Percentiles rank a stretch among this genome's conserved stretches.
Conservation (phyloP, 306 rosid species). For the Corylus heterophylla region DNA sequence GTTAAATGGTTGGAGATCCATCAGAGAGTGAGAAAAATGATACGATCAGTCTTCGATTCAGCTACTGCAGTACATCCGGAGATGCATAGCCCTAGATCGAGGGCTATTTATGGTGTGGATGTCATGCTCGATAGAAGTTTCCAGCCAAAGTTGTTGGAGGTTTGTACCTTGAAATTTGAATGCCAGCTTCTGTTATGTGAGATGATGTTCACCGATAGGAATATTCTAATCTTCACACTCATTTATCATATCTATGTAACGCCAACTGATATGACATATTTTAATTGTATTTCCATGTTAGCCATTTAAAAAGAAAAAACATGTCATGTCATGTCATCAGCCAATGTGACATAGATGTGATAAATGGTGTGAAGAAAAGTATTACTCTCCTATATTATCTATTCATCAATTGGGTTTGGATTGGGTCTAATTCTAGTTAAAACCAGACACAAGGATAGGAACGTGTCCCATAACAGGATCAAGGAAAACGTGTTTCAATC, state of each 20-base stretch:
- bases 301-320: too few relatives aligned
- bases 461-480: too few relatives aligned
- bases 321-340: too few relatives aligned
- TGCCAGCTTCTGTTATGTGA: neutral
- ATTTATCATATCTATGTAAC: too few relatives aligned
- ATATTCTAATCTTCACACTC: too few relatives aligned
- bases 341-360: too few relatives aligned
- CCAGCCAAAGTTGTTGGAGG: slow-evolving; percentile 90
- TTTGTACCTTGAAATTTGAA: slow-evolving; percentile 31
- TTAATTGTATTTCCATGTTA: too few relatives aligned
- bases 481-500: too few relatives aligned
- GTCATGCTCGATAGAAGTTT: slow-evolving; percentile 83
- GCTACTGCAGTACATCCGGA: slow-evolving; percentile 82
- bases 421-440: neutral
- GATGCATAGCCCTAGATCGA: slow-evolving; percentile 76
- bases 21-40: slow-evolving; percentile 60
- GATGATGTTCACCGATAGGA: neutral
- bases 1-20: slow-evolving; percentile 90
- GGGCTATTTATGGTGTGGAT: slow-evolving; percentile 93
- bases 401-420: neutral
- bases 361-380: too few relatives aligned
- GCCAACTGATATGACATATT: too few relatives aligned
- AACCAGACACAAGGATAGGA: too few relatives aligned
- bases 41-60: slow-evolving; percentile 80
- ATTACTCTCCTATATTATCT: too few relatives aligned